Base-by-base conservation (phyloP, 352 stramenopile species). In the Nothophytophthora sp. region DNA sequence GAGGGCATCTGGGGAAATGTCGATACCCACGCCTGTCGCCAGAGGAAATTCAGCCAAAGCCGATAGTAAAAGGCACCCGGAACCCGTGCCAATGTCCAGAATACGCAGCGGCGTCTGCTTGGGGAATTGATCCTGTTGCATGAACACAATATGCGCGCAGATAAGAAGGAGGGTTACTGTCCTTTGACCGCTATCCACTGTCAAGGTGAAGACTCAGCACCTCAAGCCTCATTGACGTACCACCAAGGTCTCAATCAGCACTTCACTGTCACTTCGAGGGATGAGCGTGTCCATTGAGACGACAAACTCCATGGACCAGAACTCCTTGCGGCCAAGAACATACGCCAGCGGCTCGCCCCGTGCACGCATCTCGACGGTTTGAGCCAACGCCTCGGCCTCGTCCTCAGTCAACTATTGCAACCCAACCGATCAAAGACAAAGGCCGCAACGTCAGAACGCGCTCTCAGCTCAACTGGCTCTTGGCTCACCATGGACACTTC, bases 251-350 rank as follows among this genome's bases (percentile, higher is more conserved):
- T 94, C 81, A 50, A 94, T 79, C 5, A 94, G 73, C 18, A 88
- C 66, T 65, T 94, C 83, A 39, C 79, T 92, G 46, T 94, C 83
- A 28, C 68, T 85, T n/a, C 83, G 79, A 27, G 83, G 83, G 45
- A 94, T 92, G 27, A 94, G 72, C 22, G 81, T 92, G 16, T 83
- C 70, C 1, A 35, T 59, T 0, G 75, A 70, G 15, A 92, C 77
- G 23, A 27, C 12, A 24, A 92, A 81, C 3, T 67, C 47, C 36
- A 92, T 55, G 1, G 79, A 90, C 81, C 81, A 94, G 49, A 94
- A 94, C 57, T 89, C 81, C 45, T 87, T 89, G 36, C 39, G 34
- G 22, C 75, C 77, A 0, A 76, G 38, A 12, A 92, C 57, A 37
- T 92, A 92, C n/a, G 83, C 83, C 4, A 94, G 62, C 8, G 83